Evolutionary conservation across 179 eudicot genomes (phyloP).

Genomic region (Corrigiola litoralis): DNA sequence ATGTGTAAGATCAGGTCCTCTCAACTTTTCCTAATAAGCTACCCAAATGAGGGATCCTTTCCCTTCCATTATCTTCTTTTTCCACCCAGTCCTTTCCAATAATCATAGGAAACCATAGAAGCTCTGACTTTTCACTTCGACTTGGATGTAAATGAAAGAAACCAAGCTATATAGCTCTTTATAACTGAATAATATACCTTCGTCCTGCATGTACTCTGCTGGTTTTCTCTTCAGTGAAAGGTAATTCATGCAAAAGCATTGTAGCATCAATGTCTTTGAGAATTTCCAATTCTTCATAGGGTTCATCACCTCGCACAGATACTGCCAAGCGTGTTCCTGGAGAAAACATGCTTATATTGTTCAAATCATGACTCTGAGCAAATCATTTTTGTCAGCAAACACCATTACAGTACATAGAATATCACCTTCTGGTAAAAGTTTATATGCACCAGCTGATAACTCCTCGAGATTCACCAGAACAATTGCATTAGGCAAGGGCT

Average conservation of each 20-base stretch:
- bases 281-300: constrained; percentile 59
- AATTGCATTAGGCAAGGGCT: constrained; percentile 88
- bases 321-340: constrained; percentile 84
- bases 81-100: no score
- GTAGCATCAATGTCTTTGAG: constrained; percentile 67
- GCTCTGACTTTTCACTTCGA: neutral
- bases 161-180: neutral
- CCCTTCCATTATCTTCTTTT: no score
- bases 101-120: neutral
- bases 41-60: no score
- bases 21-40: no score
- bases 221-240: constrained; percentile 66
- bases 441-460: constrained; percentile 70
- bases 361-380: constrained; percentile 11
- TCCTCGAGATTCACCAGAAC: constrained; percentile 79
- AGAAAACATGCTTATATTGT: constrained; percentile 1
- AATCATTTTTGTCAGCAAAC: neutral
- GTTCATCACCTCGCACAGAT: constrained; percentile 80
- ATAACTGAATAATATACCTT: no score
- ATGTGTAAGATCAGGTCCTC: no score
- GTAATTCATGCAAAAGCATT: constrained; percentile 78
- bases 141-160: neutral
- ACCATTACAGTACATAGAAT: neutral
- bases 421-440: constrained; percentile 92
- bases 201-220: constrained; percentile 94